Evolutionary conservation across 306 rosid species (phyloP).

Genomic region (Hylodesmum podocarpum): DNA sequence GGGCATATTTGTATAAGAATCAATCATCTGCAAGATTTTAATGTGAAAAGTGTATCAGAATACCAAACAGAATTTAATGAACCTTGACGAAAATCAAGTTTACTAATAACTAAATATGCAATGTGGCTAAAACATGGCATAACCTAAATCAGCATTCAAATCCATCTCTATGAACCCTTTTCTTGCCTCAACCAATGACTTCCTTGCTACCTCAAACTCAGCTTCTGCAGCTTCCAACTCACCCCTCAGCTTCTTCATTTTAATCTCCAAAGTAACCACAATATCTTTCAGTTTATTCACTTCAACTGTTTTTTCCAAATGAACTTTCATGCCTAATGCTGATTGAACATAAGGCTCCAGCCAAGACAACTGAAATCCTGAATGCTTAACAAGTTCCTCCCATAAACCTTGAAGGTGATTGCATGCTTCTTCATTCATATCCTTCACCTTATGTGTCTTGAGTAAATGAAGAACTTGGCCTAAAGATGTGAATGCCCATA

Average conservation of each 20-base stretch:
- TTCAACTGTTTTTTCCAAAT: background rate
- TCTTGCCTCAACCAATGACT: constrained; percentile 13
- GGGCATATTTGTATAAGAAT: no score
- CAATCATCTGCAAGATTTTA: background rate
- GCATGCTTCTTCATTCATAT: constrained; percentile 35
- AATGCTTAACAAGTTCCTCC: constrained; percentile 33
- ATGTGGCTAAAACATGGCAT: constrained; percentile 30
- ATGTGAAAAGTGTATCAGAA: no score
- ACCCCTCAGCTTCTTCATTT: constrained; percentile 29
- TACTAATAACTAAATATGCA: background rate
- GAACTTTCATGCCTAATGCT: constrained; percentile 16
- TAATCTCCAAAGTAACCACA: constrained; percentile 13
- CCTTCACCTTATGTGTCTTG: constrained; percentile 27
- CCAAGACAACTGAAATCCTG: constrained; percentile 38
- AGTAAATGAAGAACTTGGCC: constrained; percentile 37
- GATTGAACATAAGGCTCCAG: constrained; percentile 40
- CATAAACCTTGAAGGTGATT: constrained; percentile 21
- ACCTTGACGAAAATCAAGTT: background rate
- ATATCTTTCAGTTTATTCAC: background rate
- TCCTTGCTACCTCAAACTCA: constrained; percentile 26
- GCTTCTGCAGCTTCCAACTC: constrained; percentile 27
- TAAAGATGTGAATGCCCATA: constrained; percentile 37
- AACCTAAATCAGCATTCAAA: constrained; percentile 34
- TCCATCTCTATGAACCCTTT: constrained; percentile 22
- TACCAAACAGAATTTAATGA: background rate